Percentiles rank a stretch among this genome's conserved stretches.
phyloP scores from a whole-genome alignment of 2,329 filamentous ascomycete species.

The Aspergillus fumigatiaffinis region DNA sequence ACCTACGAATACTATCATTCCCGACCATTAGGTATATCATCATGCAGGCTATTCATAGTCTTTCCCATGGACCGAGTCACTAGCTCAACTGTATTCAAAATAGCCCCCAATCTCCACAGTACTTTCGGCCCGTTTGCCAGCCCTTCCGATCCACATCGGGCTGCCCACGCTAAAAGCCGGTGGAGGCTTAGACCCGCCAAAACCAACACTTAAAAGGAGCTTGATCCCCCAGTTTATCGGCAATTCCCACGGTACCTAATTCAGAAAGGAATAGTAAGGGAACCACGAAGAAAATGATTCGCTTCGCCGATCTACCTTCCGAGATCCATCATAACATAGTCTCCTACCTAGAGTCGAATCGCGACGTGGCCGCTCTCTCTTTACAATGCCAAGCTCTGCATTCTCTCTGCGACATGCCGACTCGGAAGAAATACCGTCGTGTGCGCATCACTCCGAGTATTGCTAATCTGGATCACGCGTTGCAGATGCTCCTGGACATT shows the following conservation, averaged over 20 bases:
- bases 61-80: too few relatives aligned
- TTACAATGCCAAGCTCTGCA: conserved; percentile 9
- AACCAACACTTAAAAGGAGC: not conserved
- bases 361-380: conserved; percentile 14
- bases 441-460: conserved; percentile 4
- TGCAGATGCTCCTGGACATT: conserved; percentile 16
- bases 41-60: too few relatives aligned
- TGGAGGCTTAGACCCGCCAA: not conserved
- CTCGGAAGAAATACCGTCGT: conserved; percentile 7
- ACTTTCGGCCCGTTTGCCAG: not conserved
- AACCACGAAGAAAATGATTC: not conserved
- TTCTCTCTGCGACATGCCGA: conserved; percentile 13
- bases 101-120: not conserved
- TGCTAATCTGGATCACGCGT: conserved; percentile 7
- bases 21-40: too few relatives aligned
- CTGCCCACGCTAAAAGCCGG: not conserved
- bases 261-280: not conserved
- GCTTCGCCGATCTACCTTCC: not conserved
- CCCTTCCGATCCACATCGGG: too few relatives aligned
- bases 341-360: too few relatives aligned
- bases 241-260: not conserved
- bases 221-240: not conserved
- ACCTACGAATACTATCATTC: too few relatives aligned
- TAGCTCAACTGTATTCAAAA: not conserved
- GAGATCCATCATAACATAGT: conserved; percentile 7